A percentile compares a stretch with the other conserved stretches of the same genome.
Evolutionary conservation across 805 yeast genomes (phyloP).

Genomic region (Debaryomyces maramus): DNA sequence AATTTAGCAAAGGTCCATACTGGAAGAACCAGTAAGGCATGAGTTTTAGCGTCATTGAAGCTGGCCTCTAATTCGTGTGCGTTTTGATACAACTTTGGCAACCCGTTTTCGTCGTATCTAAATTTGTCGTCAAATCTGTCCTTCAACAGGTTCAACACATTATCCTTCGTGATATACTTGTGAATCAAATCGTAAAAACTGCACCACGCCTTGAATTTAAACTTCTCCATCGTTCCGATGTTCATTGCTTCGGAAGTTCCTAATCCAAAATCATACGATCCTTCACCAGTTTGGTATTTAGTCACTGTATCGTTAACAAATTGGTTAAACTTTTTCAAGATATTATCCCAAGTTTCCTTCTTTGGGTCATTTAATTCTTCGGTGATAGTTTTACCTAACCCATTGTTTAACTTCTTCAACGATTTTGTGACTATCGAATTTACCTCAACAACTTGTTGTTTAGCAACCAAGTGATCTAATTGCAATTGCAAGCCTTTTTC

Average conservation of each 20-base stretch:
- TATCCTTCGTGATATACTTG: slow-evolving; percentile 65
- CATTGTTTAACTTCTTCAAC: slow-evolving; percentile 46
- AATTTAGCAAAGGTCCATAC: slow-evolving; percentile 55
- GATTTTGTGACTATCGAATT: slow-evolving; percentile 33
- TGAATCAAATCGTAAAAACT: slow-evolving; percentile 57
- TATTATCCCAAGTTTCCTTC: slow-evolving; percentile 59
- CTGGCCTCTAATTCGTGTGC: slow-evolving; percentile 68
- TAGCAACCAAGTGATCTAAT: slow-evolving; percentile 38
- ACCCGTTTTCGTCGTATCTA: slow-evolving; percentile 77
- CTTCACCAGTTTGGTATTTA: slow-evolving; percentile 16
- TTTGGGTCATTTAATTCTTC: slow-evolving; percentile 51
- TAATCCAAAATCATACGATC: slow-evolving; percentile 58
- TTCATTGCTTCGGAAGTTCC: slow-evolving; percentile 54
- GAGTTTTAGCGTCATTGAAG: slow-evolving; percentile 58
- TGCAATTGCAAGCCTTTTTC: slow-evolving; percentile 29
- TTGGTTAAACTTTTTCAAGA: slow-evolving; percentile 44
- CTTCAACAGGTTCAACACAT: slow-evolving; percentile 62
- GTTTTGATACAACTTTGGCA: slow-evolving; percentile 80
- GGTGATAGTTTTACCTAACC: slow-evolving; percentile 52
- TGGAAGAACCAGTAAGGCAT: slow-evolving; percentile 60
- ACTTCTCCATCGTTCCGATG: slow-evolving; percentile 34
- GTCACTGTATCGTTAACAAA: slow-evolving; percentile 8
- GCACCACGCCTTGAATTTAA: slow-evolving; percentile 64
- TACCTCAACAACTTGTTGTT: slow-evolving; percentile 38
- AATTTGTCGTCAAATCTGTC: slow-evolving; percentile 81